These are phyloP conservation scores for Schoenoplectus triqueter DNA, from an alignment of 202 grass and related monocot genomes.

Conservation along the genomic window DNA sequence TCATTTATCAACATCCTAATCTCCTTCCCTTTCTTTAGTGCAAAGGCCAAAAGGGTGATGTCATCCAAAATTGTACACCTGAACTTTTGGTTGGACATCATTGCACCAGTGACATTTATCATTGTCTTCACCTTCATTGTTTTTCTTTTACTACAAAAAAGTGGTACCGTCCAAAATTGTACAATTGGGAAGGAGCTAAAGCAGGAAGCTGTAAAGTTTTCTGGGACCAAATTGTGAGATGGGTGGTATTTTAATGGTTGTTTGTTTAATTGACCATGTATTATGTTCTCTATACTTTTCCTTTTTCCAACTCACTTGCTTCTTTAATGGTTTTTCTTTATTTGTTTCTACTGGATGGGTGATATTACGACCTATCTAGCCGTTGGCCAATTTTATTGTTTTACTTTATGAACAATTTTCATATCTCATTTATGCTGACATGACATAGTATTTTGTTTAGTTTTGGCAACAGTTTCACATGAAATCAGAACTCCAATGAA, in stretches of 20 bases:
- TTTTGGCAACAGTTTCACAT: slow-evolving; percentile 86
- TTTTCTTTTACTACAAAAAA: slow-evolving; percentile 2
- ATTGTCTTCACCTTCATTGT: not conserved
- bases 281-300: not conserved
- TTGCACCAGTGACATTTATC: not conserved
- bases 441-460: slow-evolving; percentile 46
- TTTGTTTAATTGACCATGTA: not conserved
- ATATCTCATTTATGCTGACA: slow-evolving; percentile 36
- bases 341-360: not conserved
- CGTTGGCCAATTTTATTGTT: slow-evolving; percentile 21
- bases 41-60: not conserved
- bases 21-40: not conserved
- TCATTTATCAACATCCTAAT: not conserved
- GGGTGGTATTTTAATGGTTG: not conserved
- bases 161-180: not conserved
- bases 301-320: not conserved
- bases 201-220: not conserved
- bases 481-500: slow-evolving; percentile 93
- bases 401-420: not conserved
- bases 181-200: not conserved
- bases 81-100: not conserved
- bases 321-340: not conserved
- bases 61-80: not conserved
- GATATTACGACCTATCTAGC: not conserved
- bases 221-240: not conserved